Evolutionary conservation across 176 grass and related monocot genomes (phyloP).

Genomic region (Musa schizocarpa): DNA sequence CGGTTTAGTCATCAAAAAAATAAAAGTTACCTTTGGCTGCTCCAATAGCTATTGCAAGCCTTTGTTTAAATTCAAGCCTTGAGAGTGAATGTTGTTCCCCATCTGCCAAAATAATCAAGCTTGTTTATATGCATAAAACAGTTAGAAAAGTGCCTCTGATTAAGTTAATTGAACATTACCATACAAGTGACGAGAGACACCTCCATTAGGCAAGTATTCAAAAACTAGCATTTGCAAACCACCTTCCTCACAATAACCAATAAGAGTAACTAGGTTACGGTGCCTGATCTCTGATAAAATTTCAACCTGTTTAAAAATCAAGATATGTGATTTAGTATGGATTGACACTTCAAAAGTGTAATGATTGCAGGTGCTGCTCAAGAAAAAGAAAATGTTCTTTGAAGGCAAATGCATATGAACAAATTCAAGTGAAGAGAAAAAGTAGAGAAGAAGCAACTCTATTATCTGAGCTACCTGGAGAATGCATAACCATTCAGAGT

Average conservation of each 20-base stretch:
- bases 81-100: conserved; percentile 41
- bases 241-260: conserved; percentile 83
- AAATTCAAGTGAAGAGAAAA: neutral
- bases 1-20: neutral
- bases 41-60: conserved; percentile 80
- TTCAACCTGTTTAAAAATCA: conserved; percentile 34
- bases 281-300: conserved; percentile 67
- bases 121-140: neutral
- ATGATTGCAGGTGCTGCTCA: neutral
- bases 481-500: neutral
- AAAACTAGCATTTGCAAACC: conserved; percentile 73
- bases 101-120: conserved; percentile 30
- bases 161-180: conserved; percentile 38
- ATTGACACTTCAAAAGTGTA: neutral
- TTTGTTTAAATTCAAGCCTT: conserved; percentile 88
- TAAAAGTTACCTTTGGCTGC: conserved; percentile 60
- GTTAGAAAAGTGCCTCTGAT: neutral
- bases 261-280: conserved; percentile 63
- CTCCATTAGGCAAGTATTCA: conserved; percentile 91
- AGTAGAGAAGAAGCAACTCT: neutral
- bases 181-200: conserved; percentile 63
- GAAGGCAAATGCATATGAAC: neutral
- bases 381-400: neutral
- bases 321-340: neutral
- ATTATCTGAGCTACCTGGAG: neutral